A percentile compares a stretch with the other conserved stretches of the same genome.
These are phyloP conservation scores for Scorias spongiosa DNA, from an alignment of 2,329 filamentous ascomycete species.

Conservation along the genomic window DNA sequence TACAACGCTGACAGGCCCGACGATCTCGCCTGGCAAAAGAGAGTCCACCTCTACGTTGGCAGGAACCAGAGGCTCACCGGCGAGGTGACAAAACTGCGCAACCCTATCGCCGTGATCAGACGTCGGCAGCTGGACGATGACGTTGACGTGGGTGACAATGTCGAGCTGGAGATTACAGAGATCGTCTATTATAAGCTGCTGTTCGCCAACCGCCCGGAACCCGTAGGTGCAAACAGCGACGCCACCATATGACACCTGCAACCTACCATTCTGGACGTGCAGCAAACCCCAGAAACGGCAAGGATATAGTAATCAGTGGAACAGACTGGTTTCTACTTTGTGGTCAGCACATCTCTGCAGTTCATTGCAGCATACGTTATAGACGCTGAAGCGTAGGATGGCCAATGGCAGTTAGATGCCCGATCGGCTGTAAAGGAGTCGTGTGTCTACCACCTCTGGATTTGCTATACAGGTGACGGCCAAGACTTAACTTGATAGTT, in stretches of 20 bases:
- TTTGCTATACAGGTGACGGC: no score
- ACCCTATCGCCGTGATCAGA: constrained; percentile 64
- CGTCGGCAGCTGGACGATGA: constrained; percentile 30
- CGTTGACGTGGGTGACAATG: constrained; percentile 14
- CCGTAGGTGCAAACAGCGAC: constrained; percentile 37
- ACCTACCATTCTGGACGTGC: no score
- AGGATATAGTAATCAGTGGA: background rate
- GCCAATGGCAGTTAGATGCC: no score
- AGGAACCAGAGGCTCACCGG: constrained; percentile 78
- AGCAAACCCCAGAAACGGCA: background rate
- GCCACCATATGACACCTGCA: no score
- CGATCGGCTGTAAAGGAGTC: no score
- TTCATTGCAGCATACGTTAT: background rate
- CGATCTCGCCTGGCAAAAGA: constrained; percentile 55
- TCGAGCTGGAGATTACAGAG: constrained; percentile 68
- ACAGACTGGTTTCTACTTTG: constrained; percentile 1
- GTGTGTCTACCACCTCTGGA: no score
- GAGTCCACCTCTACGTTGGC: constrained; percentile 75
- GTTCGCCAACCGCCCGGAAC: constrained; percentile 74
- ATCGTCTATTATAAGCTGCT: constrained; percentile 76
- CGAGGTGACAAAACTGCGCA: constrained; percentile 73
- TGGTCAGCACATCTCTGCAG: background rate
- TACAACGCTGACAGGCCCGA: constrained; percentile 52
- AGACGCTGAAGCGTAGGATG: background rate
- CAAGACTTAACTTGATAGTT: no score